Conservation (phyloP, 1,284 basidiomycete genomes). For the Pascua sp. region DNA sequence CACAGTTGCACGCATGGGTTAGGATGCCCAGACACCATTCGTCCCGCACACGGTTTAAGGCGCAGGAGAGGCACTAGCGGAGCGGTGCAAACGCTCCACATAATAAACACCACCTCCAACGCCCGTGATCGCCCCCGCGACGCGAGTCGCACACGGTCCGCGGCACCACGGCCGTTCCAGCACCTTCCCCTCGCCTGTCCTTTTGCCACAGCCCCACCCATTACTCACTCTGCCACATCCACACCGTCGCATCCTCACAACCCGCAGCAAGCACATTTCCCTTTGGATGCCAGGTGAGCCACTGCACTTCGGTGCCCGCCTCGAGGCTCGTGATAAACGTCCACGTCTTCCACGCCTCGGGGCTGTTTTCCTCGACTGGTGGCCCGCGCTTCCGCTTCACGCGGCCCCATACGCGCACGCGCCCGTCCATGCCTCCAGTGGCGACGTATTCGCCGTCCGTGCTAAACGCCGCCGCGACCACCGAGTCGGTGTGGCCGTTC, state of each 20-base stretch:
- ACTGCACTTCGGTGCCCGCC: conserved; percentile 93
- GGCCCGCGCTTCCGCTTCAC: conserved; percentile 46
- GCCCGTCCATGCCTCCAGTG: conserved; percentile 96
- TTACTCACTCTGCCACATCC: conserved; percentile 86
- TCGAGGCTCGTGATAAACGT: conserved; percentile 89
- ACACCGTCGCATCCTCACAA: conserved; percentile 87
- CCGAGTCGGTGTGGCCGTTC: conserved; percentile 88
- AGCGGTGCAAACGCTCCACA: not conserved
- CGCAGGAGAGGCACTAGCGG: no score
- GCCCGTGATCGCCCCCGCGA: no score
- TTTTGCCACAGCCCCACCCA: no score
- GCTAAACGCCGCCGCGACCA: conserved; percentile 76
- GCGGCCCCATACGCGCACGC: conserved; percentile 83
- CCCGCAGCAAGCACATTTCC: conserved; percentile 85
- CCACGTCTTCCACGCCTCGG: conserved; percentile 66
- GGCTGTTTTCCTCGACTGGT: conserved; percentile 1
- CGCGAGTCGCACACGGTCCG: no score
- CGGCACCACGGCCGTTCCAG: no score
- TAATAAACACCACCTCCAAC: no score
- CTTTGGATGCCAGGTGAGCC: conserved; percentile 94
- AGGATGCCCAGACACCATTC: not conserved
- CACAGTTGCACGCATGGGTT: not conserved
- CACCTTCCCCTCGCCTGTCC: no score
- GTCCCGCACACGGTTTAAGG: no score
- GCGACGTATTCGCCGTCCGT: conserved; percentile 85